A percentile compares a stretch with the other conserved stretches of the same genome.
Evolutionary conservation across 2,329 filamentous ascomycete genomes (phyloP).

Genomic region (Pestalotiopsis sp.): DNA sequence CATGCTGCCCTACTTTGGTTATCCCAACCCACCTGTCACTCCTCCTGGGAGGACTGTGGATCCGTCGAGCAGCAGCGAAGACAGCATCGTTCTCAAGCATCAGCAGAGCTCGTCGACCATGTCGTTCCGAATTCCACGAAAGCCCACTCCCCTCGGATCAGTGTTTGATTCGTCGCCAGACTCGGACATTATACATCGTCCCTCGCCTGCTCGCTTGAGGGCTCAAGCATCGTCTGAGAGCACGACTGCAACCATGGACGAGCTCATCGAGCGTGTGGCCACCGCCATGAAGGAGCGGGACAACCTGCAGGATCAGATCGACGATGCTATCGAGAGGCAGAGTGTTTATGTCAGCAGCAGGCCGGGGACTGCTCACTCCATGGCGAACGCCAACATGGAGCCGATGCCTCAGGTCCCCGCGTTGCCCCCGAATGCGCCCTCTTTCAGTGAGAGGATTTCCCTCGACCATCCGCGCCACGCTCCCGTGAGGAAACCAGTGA

Average conservation of each 20-base stretch:
- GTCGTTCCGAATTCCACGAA: slow-evolving; percentile 59
- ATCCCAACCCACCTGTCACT: slow-evolving; percentile 35
- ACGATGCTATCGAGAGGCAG: slow-evolving; percentile 62
- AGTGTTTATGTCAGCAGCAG: slow-evolving; percentile 58
- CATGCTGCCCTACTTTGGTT: slow-evolving; percentile 54
- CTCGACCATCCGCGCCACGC: slow-evolving; percentile 43
- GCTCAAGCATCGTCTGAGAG: slow-evolving; percentile 41
- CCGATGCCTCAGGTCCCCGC: slow-evolving; percentile 60
- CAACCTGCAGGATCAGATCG: slow-evolving; percentile 59
- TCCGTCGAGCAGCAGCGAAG: slow-evolving; percentile 34
- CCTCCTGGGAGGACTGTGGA: slow-evolving; percentile 43
- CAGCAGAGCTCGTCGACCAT: slow-evolving; percentile 52
- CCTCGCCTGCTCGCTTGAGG: slow-evolving; percentile 47
- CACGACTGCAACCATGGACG: slow-evolving; percentile 44
- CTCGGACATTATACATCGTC: slow-evolving; percentile 40
- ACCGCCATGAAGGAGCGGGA: slow-evolving; percentile 62
- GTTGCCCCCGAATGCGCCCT: slow-evolving; percentile 58
- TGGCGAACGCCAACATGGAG: slow-evolving; percentile 45
- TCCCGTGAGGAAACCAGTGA: slow-evolving; percentile 30
- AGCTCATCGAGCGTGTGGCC: slow-evolving; percentile 58
- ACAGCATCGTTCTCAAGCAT: slow-evolving; percentile 37
- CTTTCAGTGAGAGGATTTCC: slow-evolving; percentile 59
- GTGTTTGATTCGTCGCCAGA: slow-evolving; percentile 30
- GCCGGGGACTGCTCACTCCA: slow-evolving; percentile 41
- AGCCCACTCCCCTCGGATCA: slow-evolving; percentile 38